Conservation (phyloP, 176 grass and related monocot genomes). For the Aegilops bicornis region DNA sequence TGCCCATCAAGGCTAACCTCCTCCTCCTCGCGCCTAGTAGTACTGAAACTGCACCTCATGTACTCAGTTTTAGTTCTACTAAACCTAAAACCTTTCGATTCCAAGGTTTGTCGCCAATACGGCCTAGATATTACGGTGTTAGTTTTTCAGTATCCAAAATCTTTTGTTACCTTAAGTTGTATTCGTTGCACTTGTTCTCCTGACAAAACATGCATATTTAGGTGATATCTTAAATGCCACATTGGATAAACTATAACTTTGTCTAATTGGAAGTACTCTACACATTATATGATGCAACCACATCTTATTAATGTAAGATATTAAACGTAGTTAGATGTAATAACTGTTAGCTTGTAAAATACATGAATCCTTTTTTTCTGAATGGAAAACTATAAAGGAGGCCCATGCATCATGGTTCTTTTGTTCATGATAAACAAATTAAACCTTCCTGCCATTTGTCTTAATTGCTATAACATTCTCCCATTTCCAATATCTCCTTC, state of each 20-base stretch:
- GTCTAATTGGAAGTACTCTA: conserved; percentile 13
- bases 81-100: too few relatives aligned
- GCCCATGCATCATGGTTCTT: not conserved
- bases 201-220: not conserved
- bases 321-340: conserved; percentile 6
- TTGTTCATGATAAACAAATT: not conserved
- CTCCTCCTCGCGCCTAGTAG: too few relatives aligned
- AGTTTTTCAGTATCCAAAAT: not conserved
- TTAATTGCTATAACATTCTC: not conserved
- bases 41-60: too few relatives aligned
- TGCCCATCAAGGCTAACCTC: too few relatives aligned
- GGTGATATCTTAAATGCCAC: conserved; percentile 14
- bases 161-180: not conserved
- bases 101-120: not conserved
- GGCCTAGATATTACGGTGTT: not conserved
- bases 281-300: not conserved
- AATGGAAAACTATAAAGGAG: not conserved
- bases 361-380: conserved; percentile 7
- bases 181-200: not conserved
- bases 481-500: conserved; percentile 9
- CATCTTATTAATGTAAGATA: conserved; percentile 11
- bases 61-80: too few relatives aligned
- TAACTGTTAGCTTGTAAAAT: not conserved
- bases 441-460: not conserved
- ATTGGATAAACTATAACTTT: conserved; percentile 3